Evolutionary conservation across 1,284 basidiomycete genomes (phyloP), one percentile per base, ranked within the genome.

Genomic region (Tilletia caries): DNA sequence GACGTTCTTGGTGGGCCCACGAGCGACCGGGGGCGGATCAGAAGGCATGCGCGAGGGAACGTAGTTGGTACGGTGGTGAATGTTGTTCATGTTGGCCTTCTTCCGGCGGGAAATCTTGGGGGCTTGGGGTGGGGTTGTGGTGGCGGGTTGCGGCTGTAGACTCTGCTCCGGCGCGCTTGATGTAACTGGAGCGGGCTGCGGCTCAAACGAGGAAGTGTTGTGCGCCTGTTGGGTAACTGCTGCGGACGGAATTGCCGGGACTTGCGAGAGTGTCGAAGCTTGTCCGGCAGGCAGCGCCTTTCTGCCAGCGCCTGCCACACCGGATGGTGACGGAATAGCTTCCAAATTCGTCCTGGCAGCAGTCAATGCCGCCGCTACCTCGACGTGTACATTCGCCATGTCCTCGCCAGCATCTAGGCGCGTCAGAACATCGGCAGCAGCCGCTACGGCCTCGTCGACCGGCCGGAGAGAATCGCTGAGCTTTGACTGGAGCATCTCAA

Each of bases 1-100:
- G 27, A 64, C 64, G 34, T 44, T 65, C 52, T 43, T 41, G 58
- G 48, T 23, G 25, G 33, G 65, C 13, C 48, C 43, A 27, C 48
- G 41, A 13, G 64, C 48, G 25, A 33, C 43, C 13, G 48, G 64
- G 1, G 48, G 41, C 32, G 62, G 44, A 27, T 43, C 62, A 6
- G 72, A 64, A 15, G 79, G 78, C 2, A 77, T 54, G 20, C 83
- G 72, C 0, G 80, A 79, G 4, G 79, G 75, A 20, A 80, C 70
- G 44, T 81, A 79, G 64, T 83, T 83, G 68, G 80, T 78, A 54
- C 79, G 77, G 50, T 84, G 83, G 41, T 84, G 82, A 10, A 79
- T 69, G 60, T 84, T 83, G 67, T 80, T 76, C 43, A 80, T 81
- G 52, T 79, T 83, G n/a, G 82, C 82, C 79, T 72, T 79, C 74